Evolutionary conservation across 2,329 filamentous ascomycete species (phyloP).

Genomic region (Blastomyces emzantsi): DNA sequence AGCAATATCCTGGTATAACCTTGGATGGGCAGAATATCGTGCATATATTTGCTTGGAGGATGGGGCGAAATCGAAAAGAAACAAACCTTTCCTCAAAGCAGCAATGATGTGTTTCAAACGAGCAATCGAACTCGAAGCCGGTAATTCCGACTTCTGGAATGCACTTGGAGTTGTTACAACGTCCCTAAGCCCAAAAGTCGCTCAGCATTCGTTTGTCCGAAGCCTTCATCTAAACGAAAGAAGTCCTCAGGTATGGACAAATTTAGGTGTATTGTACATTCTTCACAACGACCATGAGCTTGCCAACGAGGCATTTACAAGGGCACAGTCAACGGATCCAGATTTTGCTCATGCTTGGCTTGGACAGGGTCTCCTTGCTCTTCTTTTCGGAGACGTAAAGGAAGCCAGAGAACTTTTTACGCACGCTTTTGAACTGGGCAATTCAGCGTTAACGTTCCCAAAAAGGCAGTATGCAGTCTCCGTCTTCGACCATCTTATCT

Average conservation of each 20-base stretch:
- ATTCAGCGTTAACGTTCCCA: conserved; percentile 61
- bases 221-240: conserved; percentile 89
- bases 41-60: conserved; percentile 57
- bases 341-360: conserved; percentile 92
- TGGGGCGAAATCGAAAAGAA: conserved; percentile 49
- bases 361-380: conserved; percentile 78
- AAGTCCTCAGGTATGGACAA: conserved; percentile 79
- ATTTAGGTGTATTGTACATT: conserved; percentile 77
- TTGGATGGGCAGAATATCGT: conserved; percentile 86
- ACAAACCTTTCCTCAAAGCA: conserved; percentile 59
- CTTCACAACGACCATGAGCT: conserved; percentile 73
- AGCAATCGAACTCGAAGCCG: conserved; percentile 88
- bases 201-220: conserved; percentile 87
- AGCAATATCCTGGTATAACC: conserved; percentile 93
- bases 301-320: conserved; percentile 83
- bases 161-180: conserved; percentile 86
- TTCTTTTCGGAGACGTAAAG: conserved; percentile 61
- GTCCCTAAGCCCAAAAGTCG: conserved; percentile 71
- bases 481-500: conserved; percentile 70
- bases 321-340: conserved; percentile 87
- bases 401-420: conserved; percentile 82
- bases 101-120: conserved; percentile 88
- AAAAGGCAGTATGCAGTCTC: conserved; percentile 73
- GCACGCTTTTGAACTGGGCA: conserved; percentile 87
- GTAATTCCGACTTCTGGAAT: conserved; percentile 96